Conservation (phyloP, 2,329 filamentous ascomycete genomes). For the Cercospora zeae-maydis region DNA sequence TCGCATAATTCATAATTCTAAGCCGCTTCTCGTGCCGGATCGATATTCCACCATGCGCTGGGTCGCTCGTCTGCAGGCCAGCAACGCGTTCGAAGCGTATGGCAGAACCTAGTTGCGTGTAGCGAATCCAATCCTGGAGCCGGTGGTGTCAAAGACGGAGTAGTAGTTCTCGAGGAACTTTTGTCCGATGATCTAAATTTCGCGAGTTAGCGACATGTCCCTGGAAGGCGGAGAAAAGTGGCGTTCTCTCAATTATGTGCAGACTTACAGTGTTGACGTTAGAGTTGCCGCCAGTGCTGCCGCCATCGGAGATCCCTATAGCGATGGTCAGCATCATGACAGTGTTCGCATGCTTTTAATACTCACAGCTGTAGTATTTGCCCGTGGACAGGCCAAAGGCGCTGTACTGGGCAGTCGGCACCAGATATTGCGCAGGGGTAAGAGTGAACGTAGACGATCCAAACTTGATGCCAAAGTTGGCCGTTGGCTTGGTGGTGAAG, state of each 20-base stretch:
- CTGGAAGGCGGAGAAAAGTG: too few relatives aligned
- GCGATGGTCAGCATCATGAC: too few relatives aligned
- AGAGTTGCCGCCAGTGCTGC: slow-evolving; percentile 19
- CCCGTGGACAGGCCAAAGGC: slow-evolving; percentile 17
- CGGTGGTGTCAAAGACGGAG: slow-evolving; percentile 24
- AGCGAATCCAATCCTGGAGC: slow-evolving; percentile 23
- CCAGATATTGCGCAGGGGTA: slow-evolving; percentile 22
- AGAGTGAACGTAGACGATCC: slow-evolving; percentile 22
- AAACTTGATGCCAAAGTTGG: slow-evolving; percentile 22
- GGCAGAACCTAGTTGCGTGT: slow-evolving; percentile 9
- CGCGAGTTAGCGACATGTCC: not conserved
- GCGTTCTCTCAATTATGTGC: too few relatives aligned
- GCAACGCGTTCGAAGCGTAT: not conserved
- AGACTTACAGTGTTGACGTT: slow-evolving; percentile 16
- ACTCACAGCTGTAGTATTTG: slow-evolving; percentile 21
- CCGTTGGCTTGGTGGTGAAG: slow-evolving; percentile 19
- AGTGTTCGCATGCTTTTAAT: too few relatives aligned
- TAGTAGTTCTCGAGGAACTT: slow-evolving; percentile 27
- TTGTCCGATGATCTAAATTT: slow-evolving; percentile 18
- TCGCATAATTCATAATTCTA: not conserved
- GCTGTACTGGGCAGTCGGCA: slow-evolving; percentile 20
- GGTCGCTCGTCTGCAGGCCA: not conserved
- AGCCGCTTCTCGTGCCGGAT: not conserved
- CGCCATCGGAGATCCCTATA: slow-evolving; percentile 21
- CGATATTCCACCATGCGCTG: not conserved